Evolutionary conservation across 139 green algal genomes (phyloP).

Genomic region (Chlamydomonas sp.): DNA sequence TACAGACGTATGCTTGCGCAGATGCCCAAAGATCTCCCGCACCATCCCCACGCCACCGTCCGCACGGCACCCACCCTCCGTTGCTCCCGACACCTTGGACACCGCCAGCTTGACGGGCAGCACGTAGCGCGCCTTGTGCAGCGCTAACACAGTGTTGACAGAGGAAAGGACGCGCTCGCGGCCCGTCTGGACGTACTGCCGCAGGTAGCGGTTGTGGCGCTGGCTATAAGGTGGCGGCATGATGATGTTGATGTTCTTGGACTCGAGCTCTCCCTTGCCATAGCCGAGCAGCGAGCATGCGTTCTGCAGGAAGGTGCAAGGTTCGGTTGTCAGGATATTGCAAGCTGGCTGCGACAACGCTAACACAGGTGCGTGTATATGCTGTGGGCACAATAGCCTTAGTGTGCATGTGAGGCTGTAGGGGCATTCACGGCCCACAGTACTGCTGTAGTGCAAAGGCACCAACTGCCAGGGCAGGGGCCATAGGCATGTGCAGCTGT

Average conservation of each 20-base stretch:
- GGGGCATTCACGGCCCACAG: too few species aligned
- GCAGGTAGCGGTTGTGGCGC: conserved; percentile 55
- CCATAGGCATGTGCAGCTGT: too few species aligned
- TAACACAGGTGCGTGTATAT: too few species aligned
- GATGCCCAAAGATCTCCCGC: too few species aligned
- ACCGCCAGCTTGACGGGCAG: conserved; percentile 41
- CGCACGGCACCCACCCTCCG: too few species aligned
- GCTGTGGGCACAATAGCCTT: not conserved
- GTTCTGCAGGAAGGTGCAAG: not conserved
- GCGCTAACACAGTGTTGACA: not conserved
- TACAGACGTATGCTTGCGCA: too few species aligned
- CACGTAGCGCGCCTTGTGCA: conserved; percentile 49
- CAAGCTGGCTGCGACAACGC: too few species aligned
- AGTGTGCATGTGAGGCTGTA: not conserved
- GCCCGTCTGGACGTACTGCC: conserved; percentile 46
- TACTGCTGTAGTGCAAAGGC: too few species aligned
- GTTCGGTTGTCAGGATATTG: too few species aligned
- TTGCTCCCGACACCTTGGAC: conserved; percentile 1
- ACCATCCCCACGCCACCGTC: too few species aligned
- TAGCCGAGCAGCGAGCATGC: conserved; percentile 43
- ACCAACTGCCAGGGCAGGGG: too few species aligned
- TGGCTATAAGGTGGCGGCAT: conserved; percentile 54
- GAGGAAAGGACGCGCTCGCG: conserved; percentile 45
- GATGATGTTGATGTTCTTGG: conserved; percentile 53
- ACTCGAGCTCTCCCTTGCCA: conserved; percentile 55